phyloP scores from a whole-genome alignment of 163 green algal species.

The Scenedesmus sp. region DNA sequence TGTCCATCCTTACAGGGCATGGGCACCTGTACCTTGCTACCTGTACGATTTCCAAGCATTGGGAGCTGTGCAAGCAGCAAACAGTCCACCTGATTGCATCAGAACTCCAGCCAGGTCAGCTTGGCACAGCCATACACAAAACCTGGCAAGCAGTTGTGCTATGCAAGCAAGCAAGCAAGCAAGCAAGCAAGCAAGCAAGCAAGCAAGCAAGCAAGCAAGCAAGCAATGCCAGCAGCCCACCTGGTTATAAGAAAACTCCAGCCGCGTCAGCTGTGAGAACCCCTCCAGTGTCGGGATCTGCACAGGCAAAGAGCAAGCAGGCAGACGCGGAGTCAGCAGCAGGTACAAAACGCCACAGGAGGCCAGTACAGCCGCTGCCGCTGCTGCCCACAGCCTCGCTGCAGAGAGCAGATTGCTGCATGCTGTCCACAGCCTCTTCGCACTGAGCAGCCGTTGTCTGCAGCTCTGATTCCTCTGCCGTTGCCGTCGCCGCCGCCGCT shows the following conservation, averaged over 20 bases:
- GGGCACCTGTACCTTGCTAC: no score
- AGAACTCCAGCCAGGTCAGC: slow-evolving; percentile 83
- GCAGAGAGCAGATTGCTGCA: no score
- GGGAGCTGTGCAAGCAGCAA: no score
- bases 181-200: no score
- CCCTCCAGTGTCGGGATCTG: slow-evolving; percentile 66
- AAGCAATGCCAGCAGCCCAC: slow-evolving; percentile 52
- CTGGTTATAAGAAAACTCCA: slow-evolving; percentile 95
- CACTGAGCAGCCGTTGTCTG: no score
- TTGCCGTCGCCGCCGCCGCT: background rate
- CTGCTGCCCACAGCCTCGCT: background rate
- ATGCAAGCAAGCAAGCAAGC: no score
- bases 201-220: no score
- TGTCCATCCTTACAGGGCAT: no score
- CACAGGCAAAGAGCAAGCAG: background rate
- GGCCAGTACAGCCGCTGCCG: background rate
- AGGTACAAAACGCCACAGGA: background rate
- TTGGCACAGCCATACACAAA: background rate
- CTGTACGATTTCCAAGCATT: no score
- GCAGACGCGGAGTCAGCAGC: background rate
- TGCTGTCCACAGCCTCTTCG: background rate
- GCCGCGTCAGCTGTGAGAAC: slow-evolving; percentile 65
- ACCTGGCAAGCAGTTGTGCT: no score
- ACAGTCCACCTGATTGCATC: slow-evolving; percentile 61
- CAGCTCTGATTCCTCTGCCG: background rate